These are phyloP conservation scores for Lipomyces yarrowii DNA, from an alignment of 1,139 yeast species.

Conservation along the genomic window DNA sequence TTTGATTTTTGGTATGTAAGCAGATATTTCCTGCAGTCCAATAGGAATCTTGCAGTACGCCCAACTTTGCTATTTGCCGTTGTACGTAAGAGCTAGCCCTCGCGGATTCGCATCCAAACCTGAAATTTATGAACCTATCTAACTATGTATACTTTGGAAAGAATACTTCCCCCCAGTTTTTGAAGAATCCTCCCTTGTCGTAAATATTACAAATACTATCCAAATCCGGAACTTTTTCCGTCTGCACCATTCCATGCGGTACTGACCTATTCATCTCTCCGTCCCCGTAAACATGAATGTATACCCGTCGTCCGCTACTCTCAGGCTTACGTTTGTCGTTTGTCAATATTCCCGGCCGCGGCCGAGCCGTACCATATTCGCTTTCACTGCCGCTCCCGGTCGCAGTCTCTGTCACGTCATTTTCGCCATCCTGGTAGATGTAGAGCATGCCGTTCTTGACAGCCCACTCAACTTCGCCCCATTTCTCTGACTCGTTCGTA, in stretches of 20 bases:
- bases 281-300: slow-evolving; percentile 12
- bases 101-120: no score
- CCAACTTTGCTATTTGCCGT: no score
- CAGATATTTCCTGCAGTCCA: no score
- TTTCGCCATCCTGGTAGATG: slow-evolving; percentile 35
- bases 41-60: no score
- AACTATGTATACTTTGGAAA: slow-evolving; percentile 22
- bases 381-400: slow-evolving; percentile 7
- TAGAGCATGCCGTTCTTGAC: slow-evolving; percentile 53
- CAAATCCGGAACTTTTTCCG: slow-evolving; percentile 13
- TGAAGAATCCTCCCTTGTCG: slow-evolving; percentile 59
- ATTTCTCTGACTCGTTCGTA: slow-evolving; percentile 85
- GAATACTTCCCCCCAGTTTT: slow-evolving; percentile 50
- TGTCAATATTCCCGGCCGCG: neutral
- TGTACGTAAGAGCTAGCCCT: no score
- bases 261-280: slow-evolving; percentile 8
- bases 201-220: slow-evolving; percentile 61
- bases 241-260: slow-evolving; percentile 5
- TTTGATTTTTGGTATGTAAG: no score
- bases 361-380: neutral
- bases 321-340: neutral
- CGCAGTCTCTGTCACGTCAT: neutral
- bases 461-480: slow-evolving; percentile 72
- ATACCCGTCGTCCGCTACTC: neutral
- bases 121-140: neutral